Conservation (phyloP, 345 rosid genomes). For the Nephelium lappaceum region DNA sequence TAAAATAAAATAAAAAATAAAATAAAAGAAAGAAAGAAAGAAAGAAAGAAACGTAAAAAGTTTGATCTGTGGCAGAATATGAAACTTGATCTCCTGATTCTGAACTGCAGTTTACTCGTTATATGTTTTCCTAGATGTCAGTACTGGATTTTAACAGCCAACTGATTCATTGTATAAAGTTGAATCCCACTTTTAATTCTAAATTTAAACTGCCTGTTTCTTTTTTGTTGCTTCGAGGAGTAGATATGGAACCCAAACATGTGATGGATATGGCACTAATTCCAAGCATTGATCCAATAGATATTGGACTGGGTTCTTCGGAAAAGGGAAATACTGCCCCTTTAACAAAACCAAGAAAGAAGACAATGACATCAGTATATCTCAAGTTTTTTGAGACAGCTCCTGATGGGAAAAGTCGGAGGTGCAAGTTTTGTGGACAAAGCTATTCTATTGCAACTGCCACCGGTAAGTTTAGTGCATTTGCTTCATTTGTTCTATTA, state of each 20-base stretch:
- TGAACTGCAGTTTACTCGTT: neutral
- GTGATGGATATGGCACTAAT: constrained; percentile 71
- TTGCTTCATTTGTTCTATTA: constrained; percentile 8
- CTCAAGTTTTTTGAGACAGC: constrained; percentile 90
- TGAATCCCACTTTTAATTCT: constrained; percentile 1
- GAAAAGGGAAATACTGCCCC: constrained; percentile 55
- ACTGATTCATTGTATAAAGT: neutral
- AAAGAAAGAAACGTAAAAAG: no score
- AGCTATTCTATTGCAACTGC: constrained; percentile 94
- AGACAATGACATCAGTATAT: constrained; percentile 96
- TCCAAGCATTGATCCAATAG: constrained; percentile 59
- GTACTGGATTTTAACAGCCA: neutral
- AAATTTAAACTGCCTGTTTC: constrained; percentile 13
- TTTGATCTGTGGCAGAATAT: neutral
- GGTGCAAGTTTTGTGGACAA: constrained; percentile 95
- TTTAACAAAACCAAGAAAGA: constrained; percentile 73
- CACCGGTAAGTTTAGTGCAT: constrained; percentile 53
- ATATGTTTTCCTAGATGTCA: neutral
- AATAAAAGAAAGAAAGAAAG: neutral
- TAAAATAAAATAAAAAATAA: neutral
- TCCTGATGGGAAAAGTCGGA: constrained; percentile 78
- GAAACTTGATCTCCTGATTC: neutral
- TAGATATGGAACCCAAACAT: constrained; percentile 80
- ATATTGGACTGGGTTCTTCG: constrained; percentile 74
- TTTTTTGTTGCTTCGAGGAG: constrained; percentile 28